Conservation (phyloP, 2,329 filamentous ascomycete species). For the Fusarium gaditjirri region DNA sequence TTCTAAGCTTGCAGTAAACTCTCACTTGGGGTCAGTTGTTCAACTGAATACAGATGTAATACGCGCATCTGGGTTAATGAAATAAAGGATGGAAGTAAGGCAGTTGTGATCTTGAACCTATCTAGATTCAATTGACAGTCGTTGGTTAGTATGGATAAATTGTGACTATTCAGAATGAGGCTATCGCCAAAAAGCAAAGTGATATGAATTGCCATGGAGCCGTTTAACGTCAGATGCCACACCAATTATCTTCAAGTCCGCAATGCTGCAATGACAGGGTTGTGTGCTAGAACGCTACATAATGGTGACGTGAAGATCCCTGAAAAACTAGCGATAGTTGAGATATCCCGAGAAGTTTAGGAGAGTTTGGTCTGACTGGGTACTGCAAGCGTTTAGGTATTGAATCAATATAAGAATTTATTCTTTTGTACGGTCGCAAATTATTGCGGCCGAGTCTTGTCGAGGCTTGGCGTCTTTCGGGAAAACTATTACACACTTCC, state of each 20-base stretch:
- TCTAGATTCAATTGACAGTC: not conserved
- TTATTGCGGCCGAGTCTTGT: not conserved
- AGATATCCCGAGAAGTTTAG: constrained; percentile 4
- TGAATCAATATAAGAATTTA: not conserved
- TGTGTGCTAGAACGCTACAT: constrained; percentile 29
- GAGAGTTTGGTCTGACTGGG: not conserved
- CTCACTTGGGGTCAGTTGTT: not conserved
- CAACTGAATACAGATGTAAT: not conserved
- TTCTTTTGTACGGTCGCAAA: not conserved
- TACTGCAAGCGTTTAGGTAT: not conserved
- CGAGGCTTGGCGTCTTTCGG: constrained; percentile 22
- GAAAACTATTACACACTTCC: constrained; percentile 35
- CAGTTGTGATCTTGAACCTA: not conserved
- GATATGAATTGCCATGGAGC: not conserved
- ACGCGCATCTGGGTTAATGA: not conserved
- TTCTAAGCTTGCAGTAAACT: not conserved
- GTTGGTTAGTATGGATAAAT: not conserved
- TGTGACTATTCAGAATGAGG: not conserved
- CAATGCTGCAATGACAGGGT: constrained; percentile 33
- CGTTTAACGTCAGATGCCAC: not conserved
- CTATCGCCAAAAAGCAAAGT: not conserved
- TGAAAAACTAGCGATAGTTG: constrained; percentile 26
- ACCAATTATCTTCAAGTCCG: constrained; percentile 1
- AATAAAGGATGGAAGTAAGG: not conserved
- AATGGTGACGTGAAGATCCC: constrained; percentile 28